Percentiles rank a stretch among this genome's conserved stretches.
Conservation (phyloP, 163 green algal species). For the Scenedesmus sp. region DNA sequence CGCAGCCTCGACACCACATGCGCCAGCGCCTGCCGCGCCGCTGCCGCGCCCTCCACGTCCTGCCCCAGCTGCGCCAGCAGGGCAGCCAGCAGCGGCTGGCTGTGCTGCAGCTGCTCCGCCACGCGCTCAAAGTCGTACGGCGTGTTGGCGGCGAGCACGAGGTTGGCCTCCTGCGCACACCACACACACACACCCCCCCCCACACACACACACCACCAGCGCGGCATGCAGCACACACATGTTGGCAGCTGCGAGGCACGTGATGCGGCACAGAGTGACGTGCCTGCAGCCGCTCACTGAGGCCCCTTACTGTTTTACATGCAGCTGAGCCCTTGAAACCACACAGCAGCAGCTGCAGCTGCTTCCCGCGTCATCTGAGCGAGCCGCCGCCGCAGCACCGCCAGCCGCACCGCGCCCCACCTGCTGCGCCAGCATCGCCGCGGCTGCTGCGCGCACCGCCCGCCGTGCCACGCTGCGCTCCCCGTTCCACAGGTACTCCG, state of each 20-base stretch:
- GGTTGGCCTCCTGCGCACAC: not conserved
- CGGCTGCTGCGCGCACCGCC: slow-evolving; percentile 39
- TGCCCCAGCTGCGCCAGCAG: slow-evolving; percentile 21
- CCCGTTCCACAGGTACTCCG: slow-evolving; percentile 82
- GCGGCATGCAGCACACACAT: not conserved
- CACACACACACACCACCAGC: too few species aligned
- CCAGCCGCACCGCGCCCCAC: not conserved
- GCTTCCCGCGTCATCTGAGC: too few species aligned
- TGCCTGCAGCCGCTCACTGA: not conserved
- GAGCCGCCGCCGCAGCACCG: too few species aligned
- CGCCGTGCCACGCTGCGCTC: slow-evolving; percentile 58
- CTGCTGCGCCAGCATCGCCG: not conserved
- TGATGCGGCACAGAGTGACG: not conserved
- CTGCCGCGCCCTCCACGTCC: slow-evolving; percentile 13
- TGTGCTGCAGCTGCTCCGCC: not conserved
- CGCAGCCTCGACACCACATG: slow-evolving; percentile 66
- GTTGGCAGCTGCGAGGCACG: not conserved
- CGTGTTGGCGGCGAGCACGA: not conserved
- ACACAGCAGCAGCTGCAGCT: not conserved
- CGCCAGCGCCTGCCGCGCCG: slow-evolving; percentile 57
- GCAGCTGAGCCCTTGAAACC: not conserved
- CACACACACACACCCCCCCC: too few species aligned
- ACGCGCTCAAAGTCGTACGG: slow-evolving; percentile 14
- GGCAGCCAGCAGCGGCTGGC: slow-evolving; percentile 1
- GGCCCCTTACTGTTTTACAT: not conserved